Evolutionary conservation across 2,329 filamentous ascomycete genomes (phyloP), one percentile per base, ranked within the genome.

Genomic region (Claviceps maximensis): DNA sequence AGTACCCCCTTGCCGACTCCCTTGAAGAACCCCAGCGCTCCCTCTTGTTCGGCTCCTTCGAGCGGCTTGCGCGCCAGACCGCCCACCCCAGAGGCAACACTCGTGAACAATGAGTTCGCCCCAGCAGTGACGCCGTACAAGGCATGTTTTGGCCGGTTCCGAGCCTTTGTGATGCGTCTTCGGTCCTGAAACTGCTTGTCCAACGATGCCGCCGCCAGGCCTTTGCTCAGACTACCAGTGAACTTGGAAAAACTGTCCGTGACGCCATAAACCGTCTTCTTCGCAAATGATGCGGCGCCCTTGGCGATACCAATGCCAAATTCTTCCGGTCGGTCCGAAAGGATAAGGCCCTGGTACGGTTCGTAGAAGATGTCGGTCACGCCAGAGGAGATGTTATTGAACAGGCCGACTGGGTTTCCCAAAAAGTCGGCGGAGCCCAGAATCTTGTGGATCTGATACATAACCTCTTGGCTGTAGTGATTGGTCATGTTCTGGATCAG

Each of bases 341-440:
- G 88, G 67, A 98, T 94, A 49, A 98, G 80, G 23, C 94, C 88
- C 72, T 98, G 93, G 71, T 98, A 98, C 40, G 93, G 93, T 67
- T 98, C 94, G 74, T 98, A 98, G 73, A 98, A 98, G 65, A 98
- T 95, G 66, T 96, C 93, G 21, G 88, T 90, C 51, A 98, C 88
- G 61, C 94, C 93, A 47, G 93, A 98, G 61, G 89, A 95, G 68
- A 98, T 87, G 65, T 91, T 98, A 73, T 95, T 97, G 82, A 98
- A 98, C 45, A 98, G 75, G 46, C 93, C 93, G 17, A 98, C 94
- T 0, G 93, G 93, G 62, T 98, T 98, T 40, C 93, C 93, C 6
- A 98, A 76, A 78, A 98, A 97, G 68, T 98, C 93, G 5, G 93
- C 93, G 6, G 91, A 97, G 19, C 93, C 93, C 53, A 98, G 80